phyloP scores from a whole-genome alignment of 2,329 filamentous ascomycete genomes.

The Verticillium tricorpus region DNA sequence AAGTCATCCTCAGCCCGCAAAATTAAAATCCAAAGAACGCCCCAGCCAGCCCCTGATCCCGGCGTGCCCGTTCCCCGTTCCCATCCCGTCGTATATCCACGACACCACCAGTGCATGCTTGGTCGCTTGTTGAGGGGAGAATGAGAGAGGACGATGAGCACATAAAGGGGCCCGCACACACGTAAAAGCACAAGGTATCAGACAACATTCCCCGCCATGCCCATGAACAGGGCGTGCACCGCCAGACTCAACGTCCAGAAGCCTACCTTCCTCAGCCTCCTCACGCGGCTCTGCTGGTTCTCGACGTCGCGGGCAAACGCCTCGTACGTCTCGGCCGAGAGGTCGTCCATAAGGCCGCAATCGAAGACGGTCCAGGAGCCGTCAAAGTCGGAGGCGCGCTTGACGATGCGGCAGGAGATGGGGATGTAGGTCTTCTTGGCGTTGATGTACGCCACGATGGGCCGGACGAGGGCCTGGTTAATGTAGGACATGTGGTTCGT shows the following conservation, averaged over 20 bases:
- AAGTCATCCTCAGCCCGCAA: not conserved
- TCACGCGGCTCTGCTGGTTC: conserved; percentile 78
- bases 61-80: not conserved
- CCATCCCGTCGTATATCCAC: not conserved
- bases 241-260: conserved; percentile 93
- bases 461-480: conserved; percentile 89
- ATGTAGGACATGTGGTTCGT: conserved; percentile 89
- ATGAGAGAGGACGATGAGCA: not conserved
- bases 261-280: conserved; percentile 90
- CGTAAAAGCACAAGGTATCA: conserved; percentile 19
- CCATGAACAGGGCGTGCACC: conserved; percentile 90
- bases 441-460: conserved; percentile 98
- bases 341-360: conserved; percentile 87
- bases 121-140: not conserved
- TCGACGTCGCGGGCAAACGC: conserved; percentile 90
- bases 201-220: conserved; percentile 78
- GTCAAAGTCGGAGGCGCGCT: conserved; percentile 83
- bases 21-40: not conserved
- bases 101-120: conserved; percentile 3
- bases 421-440: conserved; percentile 92
- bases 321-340: conserved; percentile 89
- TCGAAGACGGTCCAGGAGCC: conserved; percentile 94
- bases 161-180: not conserved
- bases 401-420: conserved; percentile 90
- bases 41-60: not conserved